Percentiles rank a stretch among this genome's conserved stretches.
These are phyloP conservation scores for Fusarium torulosum DNA, from an alignment of 2,329 filamentous ascomycete species.

Conservation along the genomic window DNA sequence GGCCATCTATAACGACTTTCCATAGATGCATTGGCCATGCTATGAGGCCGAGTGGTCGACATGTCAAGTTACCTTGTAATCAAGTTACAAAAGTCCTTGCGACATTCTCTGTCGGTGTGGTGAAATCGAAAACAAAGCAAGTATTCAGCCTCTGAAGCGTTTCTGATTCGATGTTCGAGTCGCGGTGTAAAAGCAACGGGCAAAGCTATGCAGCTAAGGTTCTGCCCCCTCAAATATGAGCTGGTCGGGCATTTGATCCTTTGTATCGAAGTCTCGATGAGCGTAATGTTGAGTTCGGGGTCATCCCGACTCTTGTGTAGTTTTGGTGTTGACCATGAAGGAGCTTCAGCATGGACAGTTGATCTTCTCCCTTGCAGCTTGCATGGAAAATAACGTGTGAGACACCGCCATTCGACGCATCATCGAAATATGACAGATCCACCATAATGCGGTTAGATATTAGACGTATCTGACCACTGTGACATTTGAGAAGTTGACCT, in stretches of 20 bases:
- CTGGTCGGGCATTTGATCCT: not conserved
- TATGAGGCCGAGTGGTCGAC: slow-evolving; percentile 2
- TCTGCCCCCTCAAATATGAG: not conserved
- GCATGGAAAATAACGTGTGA: not conserved
- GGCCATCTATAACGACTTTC: not conserved
- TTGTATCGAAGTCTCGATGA: not conserved
- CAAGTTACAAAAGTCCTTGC: slow-evolving; percentile 24
- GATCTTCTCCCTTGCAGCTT: not conserved
- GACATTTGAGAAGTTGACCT: not conserved
- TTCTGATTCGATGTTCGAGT: slow-evolving; percentile 18
- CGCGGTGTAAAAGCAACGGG: slow-evolving; percentile 3
- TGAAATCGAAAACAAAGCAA: slow-evolving; percentile 42
- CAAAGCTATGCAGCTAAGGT: slow-evolving; percentile 24
- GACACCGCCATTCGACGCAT: not conserved
- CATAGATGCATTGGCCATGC: slow-evolving; percentile 7
- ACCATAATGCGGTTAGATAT: not conserved
- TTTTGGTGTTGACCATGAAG: not conserved
- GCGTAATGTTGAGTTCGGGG: slow-evolving; percentile 18
- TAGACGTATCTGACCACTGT: not conserved
- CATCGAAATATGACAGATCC: not conserved
- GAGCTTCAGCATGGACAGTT: not conserved
- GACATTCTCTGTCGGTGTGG: slow-evolving; percentile 46
- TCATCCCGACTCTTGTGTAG: slow-evolving; percentile 11
- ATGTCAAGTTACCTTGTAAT: not conserved
- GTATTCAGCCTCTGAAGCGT: slow-evolving; percentile 2